Base-by-base conservation (phyloP, 495 filamentous ascomycete genomes). In the Aspergillus bridgeri region DNA sequence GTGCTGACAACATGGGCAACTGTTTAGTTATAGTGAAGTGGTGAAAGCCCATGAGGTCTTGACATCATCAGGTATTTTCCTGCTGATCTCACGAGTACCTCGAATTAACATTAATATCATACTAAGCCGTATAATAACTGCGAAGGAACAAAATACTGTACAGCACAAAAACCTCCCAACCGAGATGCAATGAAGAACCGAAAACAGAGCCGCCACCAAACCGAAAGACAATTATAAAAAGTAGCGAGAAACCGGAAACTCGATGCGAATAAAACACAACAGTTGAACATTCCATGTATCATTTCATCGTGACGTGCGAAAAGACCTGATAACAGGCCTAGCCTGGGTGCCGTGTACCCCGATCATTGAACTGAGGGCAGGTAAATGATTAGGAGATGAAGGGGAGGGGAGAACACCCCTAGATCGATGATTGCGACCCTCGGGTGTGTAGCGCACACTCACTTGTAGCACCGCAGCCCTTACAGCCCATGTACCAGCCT, bases 401-500 rank as follows among this genome's bases (percentile, higher is more conserved):
- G 3, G 18, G 24, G 24, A 50, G 15, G n/a, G 29, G 24, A 50
- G 17, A 50, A 17, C 18, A 46, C 23, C 19, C 0, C 20, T 5
- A 43, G 0, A 23, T 33, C 1, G 20, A 50, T 22, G 54, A 46
- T 44, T 59, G 58, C 42, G 53, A 42, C 51, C 60, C 62, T 42
- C 55, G 47, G 20, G 48, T 60, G 56, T 64, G 65, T 54, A 73
- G 54, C 21, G 67, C 68, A 56, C 76, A 79, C 21, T 74, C 70
- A 50, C 70, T 69, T 9, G 52, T 48, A 42, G 42, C 48, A 47
- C 64, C 64, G 27, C 59, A 59, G 58, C 59, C 66, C 65, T 71
- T 67, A 20, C 53, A 54, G 6, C 81, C 83, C 21, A 66, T 68
- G 70, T 96, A 96, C 84, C 88, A 96, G 13, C 89, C 91, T 9